Percentiles rank a stretch among this genome's conserved stretches.
Evolutionary conservation across 1,284 basidiomycete species (phyloP).

Genomic region (Trichosporon asahii): DNA sequence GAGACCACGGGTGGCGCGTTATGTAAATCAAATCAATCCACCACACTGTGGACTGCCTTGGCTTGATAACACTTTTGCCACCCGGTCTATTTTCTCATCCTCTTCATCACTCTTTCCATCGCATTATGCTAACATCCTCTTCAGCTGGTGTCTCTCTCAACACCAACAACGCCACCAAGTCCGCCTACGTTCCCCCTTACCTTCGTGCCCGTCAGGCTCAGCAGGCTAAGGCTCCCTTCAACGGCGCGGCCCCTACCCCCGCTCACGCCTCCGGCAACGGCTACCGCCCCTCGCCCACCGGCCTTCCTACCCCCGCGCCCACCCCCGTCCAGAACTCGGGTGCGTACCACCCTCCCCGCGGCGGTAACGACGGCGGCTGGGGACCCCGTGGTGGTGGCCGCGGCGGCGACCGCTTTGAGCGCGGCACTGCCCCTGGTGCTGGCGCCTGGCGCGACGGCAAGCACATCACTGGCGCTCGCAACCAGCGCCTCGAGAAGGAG

Average conservation of each 20-base stretch:
- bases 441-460: constrained; percentile 87
- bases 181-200: constrained; percentile 90
- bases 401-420: constrained; percentile 53
- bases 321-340: constrained; percentile 47
- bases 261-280: constrained; percentile 29
- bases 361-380: constrained; percentile 54
- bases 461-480: constrained; percentile 76
- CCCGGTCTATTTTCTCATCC: neutral
- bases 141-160: constrained; percentile 50
- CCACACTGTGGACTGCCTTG: neutral
- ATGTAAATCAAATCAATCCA: neutral
- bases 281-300: constrained; percentile 41
- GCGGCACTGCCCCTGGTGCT: constrained; percentile 59
- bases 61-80: constrained; percentile 6
- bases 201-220: constrained; percentile 59
- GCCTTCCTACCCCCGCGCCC: constrained; percentile 46
- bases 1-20: constrained; percentile 5
- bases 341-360: constrained; percentile 58
- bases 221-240: constrained; percentile 23
- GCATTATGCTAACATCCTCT: constrained; percentile 10
- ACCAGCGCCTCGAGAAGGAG: constrained; percentile 86
- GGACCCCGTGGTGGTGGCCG: constrained; percentile 53
- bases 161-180: constrained; percentile 71
- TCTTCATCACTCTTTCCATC: neutral
- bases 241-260: constrained; percentile 28